Base-by-base conservation (phyloP, 306 rosid genomes). In the Trifolium repens region DNA sequence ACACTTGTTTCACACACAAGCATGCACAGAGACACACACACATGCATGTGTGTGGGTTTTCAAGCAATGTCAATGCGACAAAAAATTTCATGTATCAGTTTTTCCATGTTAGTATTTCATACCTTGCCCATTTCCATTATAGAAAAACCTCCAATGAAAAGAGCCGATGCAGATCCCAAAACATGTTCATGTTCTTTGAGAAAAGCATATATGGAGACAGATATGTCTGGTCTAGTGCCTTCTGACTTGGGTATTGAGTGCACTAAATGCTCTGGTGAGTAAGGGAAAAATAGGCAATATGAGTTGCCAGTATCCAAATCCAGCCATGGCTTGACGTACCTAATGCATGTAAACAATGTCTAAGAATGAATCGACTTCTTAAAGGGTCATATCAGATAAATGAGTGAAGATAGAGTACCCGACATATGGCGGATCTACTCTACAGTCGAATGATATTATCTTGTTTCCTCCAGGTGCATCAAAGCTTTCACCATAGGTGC, bases 91-190 rank as follows among this genome's bases (percentile, higher is more conserved):
- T 11, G 67, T 49, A 39, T 61, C 59, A 53, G 42, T 39, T 83
- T 71, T 52, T 10, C 77, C 27, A 46, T 37, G 59, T 69, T 54
- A 66, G 47, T 47, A 61, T 22, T 40, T 4, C 69, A 37, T 87
- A 94, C 98, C 97, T 91, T 86, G 80, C 76, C 83, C 86, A 67
- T 79, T 77, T 84, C 96, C 90, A 84, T 17, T 57, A 94, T 78
- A 62, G 96, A 87, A 87, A 94, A 94, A 22, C 98, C 98, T 40
- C 96, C 97, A 69, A 94, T 73, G 78, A 94, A 94, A 67, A 91
- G 88, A 58, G 94, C 93, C 30, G 91, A 84, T 12, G 94, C 96
- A 69, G 90, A 90, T 85, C 94, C 97, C 1, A 85, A 88, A 81
- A 85, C 79, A 71, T 86, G 85, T 39, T 75, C 87, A 13, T 85